Evolutionary conservation across 2,329 filamentous ascomycete species (phyloP).

Genomic region (Curvularia verruculosa): DNA sequence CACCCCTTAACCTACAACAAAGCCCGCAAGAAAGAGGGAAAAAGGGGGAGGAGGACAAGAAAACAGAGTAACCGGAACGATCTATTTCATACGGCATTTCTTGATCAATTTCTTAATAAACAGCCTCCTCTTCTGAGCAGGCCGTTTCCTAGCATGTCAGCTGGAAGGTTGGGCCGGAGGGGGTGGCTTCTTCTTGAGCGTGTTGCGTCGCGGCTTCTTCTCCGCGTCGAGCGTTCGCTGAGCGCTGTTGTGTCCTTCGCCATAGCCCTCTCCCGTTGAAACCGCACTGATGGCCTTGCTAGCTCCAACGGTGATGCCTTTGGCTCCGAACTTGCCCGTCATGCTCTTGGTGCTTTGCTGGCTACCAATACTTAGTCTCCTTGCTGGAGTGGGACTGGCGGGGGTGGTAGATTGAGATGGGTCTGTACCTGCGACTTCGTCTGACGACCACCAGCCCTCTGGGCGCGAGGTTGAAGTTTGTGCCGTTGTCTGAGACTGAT

Average conservation of each 20-base stretch:
- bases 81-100: not conserved
- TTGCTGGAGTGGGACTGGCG: constrained; percentile 13
- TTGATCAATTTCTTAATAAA: not conserved
- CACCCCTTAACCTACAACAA: not conserved
- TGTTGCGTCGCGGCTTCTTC: constrained; percentile 11
- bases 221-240: constrained; percentile 8
- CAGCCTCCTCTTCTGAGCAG: not conserved
- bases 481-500: constrained; percentile 37
- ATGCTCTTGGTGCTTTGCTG: constrained; percentile 32
- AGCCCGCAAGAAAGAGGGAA: not conserved
- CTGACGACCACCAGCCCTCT: constrained; percentile 50
- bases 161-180: not conserved
- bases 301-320: constrained; percentile 44
- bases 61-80: not conserved
- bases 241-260: constrained; percentile 3
- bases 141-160: constrained; percentile 3
- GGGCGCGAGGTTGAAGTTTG: constrained; percentile 42
- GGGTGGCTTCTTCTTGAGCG: constrained; percentile 13
- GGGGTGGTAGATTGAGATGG: constrained; percentile 31
- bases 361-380: constrained; percentile 35
- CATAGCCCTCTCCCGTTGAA: constrained; percentile 29
- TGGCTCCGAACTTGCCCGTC: constrained; percentile 35
- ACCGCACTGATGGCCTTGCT: constrained; percentile 43
- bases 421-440: constrained; percentile 45
- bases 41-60: not conserved